These are phyloP conservation scores for Aaosphaeria pasadenensis DNA, from an alignment of 2,329 filamentous ascomycete species.

Conservation along the genomic window DNA sequence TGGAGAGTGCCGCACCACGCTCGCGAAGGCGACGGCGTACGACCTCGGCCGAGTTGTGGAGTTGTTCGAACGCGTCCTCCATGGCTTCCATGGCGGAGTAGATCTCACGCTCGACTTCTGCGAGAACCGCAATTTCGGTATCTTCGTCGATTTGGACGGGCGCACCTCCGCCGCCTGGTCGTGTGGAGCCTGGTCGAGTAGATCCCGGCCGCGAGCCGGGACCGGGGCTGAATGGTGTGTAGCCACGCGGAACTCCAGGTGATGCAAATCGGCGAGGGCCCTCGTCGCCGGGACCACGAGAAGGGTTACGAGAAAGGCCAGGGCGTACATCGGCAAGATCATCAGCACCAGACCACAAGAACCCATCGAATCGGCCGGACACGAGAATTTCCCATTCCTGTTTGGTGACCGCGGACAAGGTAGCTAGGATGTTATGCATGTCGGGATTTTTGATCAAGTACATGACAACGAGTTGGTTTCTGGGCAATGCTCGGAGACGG, in stretches of 20 bases:
- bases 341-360: constrained; percentile 90
- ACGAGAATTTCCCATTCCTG: constrained; percentile 97
- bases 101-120: constrained; percentile 90
- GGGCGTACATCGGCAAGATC: constrained; percentile 35
- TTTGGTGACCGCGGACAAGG: constrained; percentile 79
- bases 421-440: constrained; percentile 82
- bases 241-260: constrained; percentile 52
- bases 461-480: constrained; percentile 81
- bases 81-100: constrained; percentile 91
- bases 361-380: constrained; percentile 92
- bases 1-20: constrained; percentile 73
- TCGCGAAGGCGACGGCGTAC: constrained; percentile 78
- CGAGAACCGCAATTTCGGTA: constrained; percentile 83
- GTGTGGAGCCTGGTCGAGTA: constrained; percentile 34
- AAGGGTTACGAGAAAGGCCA: constrained; percentile 15
- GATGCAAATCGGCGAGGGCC: constrained; percentile 37
- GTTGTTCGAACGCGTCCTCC: constrained; percentile 87
- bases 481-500: constrained; percentile 66
- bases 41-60: constrained; percentile 81
- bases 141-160: constrained; percentile 91
- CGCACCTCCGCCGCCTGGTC: constrained; percentile 52
- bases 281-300: constrained; percentile 19
- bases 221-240: constrained; percentile 36
- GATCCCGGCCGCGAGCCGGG: constrained; percentile 42
- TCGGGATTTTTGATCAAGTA: constrained; percentile 80